A percentile compares a stretch with the other conserved stretches of the same genome.
These are phyloP conservation scores for Xanthoceras sorbifolium DNA, from an alignment of 345 rosid genomes.

Conservation along the genomic window DNA sequence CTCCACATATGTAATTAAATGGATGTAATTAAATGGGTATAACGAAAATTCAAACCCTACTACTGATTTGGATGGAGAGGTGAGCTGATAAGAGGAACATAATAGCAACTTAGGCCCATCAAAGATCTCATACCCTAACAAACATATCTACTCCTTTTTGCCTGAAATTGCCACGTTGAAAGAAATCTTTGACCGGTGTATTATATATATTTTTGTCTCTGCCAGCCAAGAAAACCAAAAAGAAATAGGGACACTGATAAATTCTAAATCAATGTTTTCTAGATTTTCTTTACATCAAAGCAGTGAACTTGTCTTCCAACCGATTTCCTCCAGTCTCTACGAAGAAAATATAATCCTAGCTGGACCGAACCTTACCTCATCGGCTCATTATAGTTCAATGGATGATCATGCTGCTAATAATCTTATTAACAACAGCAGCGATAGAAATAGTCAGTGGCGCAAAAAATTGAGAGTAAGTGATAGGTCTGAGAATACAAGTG, in stretches of 20 bases:
- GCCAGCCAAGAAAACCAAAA: background rate
- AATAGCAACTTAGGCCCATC: constrained; percentile 17
- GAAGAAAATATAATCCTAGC: constrained; percentile 16
- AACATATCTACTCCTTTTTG: constrained; percentile 17
- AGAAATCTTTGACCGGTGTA: background rate
- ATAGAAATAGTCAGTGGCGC: constrained; percentile 22
- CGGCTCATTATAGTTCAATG: constrained; percentile 1
- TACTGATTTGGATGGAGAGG: too few relatives aligned
- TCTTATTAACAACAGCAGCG: background rate
- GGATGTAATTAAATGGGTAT: too few relatives aligned
- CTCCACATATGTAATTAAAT: background rate
- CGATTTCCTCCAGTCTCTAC: background rate
- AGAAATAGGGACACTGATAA: background rate
- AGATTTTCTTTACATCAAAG: constrained; percentile 10
- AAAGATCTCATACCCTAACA: constrained; percentile 23
- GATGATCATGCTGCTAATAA: constrained; percentile 10
- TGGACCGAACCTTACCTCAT: constrained; percentile 25
- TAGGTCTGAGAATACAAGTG: constrained; percentile 19
- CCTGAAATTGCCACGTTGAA: background rate
- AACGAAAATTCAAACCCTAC: too few relatives aligned
- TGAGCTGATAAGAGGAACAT: background rate
- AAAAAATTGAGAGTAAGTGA: constrained; percentile 18
- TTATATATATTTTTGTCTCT: background rate
- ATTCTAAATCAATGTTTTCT: background rate
- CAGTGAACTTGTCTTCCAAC: constrained; percentile 5